Evolutionary conservation across 2,329 filamentous ascomycete species (phyloP).

Genomic region (Penicillium sp.): DNA sequence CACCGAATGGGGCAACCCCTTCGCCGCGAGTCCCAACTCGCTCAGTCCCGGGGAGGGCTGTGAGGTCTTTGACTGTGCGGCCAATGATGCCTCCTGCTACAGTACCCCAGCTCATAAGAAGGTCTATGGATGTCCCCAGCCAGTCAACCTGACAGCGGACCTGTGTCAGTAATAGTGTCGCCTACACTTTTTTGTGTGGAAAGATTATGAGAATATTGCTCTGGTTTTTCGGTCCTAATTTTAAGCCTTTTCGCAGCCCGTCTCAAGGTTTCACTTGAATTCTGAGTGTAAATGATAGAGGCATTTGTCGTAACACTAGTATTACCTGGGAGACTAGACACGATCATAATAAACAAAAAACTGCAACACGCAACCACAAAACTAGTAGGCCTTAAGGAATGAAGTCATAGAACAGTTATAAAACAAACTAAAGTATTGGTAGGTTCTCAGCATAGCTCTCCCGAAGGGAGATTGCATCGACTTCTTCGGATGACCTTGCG

Average conservation of each 20-base stretch:
- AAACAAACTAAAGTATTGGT: not conserved
- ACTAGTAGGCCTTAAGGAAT: not conserved
- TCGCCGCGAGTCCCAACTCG: conserved; percentile 22
- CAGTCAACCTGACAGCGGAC: conserved; percentile 21
- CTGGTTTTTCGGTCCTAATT: conserved; percentile 6
- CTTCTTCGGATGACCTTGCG: not conserved
- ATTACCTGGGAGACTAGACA: not conserved
- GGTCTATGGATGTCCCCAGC: conserved; percentile 25
- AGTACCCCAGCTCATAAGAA: conserved; percentile 26
- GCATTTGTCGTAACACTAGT: conserved; percentile 1
- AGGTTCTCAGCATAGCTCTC: not conserved
- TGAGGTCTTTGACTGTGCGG: conserved; percentile 24
- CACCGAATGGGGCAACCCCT: conserved; percentile 26
- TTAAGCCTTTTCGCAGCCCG: not conserved
- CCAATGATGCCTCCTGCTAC: conserved; percentile 24
- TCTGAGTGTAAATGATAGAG: conserved; percentile 1
- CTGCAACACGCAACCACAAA: too few relatives aligned
- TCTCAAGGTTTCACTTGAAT: conserved; percentile 2
- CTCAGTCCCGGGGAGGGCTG: conserved; percentile 26
- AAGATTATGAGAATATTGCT: conserved; percentile 3
- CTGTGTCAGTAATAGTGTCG: conserved; percentile 18
- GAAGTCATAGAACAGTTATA: not conserved
- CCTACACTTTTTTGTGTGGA: conserved; percentile 4
- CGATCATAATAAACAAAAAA: too few relatives aligned
- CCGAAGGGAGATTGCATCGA: not conserved